A percentile compares a stretch with the other conserved stretches of the same genome.
Evolutionary conservation across 208 protist genomes (phyloP).

Genomic region (Leptomonas pyrrhocoris): DNA sequence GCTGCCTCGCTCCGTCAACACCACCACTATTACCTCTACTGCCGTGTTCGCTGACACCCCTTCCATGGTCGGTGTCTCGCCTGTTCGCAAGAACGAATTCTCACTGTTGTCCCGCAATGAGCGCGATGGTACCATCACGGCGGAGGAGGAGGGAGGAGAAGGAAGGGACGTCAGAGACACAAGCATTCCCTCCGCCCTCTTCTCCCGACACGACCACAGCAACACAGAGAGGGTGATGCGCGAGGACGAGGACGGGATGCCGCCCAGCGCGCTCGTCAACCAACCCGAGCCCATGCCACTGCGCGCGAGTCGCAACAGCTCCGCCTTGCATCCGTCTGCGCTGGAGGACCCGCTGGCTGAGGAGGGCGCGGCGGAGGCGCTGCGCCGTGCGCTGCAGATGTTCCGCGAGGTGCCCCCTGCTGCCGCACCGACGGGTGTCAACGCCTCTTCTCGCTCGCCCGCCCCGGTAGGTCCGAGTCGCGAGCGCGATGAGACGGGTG

Average conservation of each 20-base stretch:
- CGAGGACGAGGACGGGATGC: neutral
- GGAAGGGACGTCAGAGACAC: neutral
- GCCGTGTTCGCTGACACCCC: neutral
- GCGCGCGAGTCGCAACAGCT: neutral
- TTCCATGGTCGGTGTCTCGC: conserved; percentile 3
- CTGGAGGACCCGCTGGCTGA: conserved; percentile 2
- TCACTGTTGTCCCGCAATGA: conserved; percentile 5
- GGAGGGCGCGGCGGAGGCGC: neutral
- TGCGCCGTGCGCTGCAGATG: neutral
- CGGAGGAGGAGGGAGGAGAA: neutral
- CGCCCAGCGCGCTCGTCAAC: conserved; percentile 7
- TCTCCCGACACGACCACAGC: neutral
- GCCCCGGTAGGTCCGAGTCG: neutral
- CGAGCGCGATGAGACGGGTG: neutral
- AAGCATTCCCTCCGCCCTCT: neutral
- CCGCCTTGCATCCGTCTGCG: conserved; percentile 13
- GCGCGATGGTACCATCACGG: neutral
- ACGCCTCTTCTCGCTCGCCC: neutral
- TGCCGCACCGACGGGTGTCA: neutral
- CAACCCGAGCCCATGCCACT: conserved; percentile 15
- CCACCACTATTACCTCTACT: neutral
- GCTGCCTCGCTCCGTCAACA: neutral
- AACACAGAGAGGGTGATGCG: neutral
- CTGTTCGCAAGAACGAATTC: conserved; percentile 4
- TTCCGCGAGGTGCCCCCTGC: neutral